Percentiles rank a stretch among this genome's conserved stretches.
phyloP scores from a whole-genome alignment of 2,329 filamentous ascomycete genomes.

The Trichoderma sp. region DNA sequence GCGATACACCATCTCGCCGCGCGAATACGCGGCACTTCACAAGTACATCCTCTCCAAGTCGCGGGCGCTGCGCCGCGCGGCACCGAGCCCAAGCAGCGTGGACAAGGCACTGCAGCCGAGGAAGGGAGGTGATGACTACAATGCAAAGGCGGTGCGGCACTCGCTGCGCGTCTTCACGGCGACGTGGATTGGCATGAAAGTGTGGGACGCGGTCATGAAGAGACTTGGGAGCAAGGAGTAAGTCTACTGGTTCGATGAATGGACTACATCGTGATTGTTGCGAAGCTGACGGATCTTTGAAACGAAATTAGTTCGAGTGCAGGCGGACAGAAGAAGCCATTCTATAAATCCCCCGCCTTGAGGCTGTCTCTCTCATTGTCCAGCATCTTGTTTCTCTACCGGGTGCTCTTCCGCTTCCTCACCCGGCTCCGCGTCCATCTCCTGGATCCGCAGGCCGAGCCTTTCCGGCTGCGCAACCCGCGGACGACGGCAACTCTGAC shows the following conservation, averaged over 20 bases:
- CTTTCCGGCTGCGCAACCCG: slow-evolving; percentile 82
- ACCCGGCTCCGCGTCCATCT: slow-evolving; percentile 74
- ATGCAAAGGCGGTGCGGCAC: slow-evolving; percentile 67
- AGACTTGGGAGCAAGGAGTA: slow-evolving; percentile 49
- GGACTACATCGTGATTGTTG: not conserved
- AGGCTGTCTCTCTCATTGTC: slow-evolving; percentile 81
- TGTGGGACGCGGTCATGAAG: slow-evolving; percentile 54
- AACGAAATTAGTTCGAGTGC: slow-evolving; percentile 18
- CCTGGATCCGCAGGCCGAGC: slow-evolving; percentile 72
- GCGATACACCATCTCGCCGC: slow-evolving; percentile 79
- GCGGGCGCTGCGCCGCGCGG: slow-evolving; percentile 52
- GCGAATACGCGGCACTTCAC: slow-evolving; percentile 83
- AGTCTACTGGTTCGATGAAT: slow-evolving; percentile 28
- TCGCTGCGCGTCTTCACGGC: slow-evolving; percentile 68
- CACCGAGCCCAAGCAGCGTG: slow-evolving; percentile 56
- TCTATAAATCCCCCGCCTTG: slow-evolving; percentile 66
- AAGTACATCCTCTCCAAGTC: slow-evolving; percentile 77
- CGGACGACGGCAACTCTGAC: slow-evolving; percentile 72
- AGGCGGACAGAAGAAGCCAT: slow-evolving; percentile 47
- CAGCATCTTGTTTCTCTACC: slow-evolving; percentile 81
- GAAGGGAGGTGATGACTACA: slow-evolving; percentile 59
- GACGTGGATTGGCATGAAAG: slow-evolving; percentile 62
- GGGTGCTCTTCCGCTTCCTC: slow-evolving; percentile 88
- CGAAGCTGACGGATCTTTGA: slow-evolving; percentile 1
- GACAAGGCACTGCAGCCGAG: slow-evolving; percentile 39